Evolutionary conservation across 140 eudicot species (phyloP).

Genomic region (Cichorium intybus): DNA sequence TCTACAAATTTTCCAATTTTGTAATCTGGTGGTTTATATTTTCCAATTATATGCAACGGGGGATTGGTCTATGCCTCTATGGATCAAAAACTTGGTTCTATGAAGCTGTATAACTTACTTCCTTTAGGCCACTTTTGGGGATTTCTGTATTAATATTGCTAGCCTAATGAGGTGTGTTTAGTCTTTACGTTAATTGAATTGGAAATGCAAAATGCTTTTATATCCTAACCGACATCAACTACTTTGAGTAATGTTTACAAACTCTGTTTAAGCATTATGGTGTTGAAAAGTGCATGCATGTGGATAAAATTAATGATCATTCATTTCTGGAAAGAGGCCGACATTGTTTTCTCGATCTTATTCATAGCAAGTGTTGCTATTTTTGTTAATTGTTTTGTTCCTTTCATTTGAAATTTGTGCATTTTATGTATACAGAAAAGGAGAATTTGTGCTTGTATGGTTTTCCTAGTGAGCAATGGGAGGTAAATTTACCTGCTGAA

Average conservation of each 20-base stretch:
- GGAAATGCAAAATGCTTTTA: not conserved
- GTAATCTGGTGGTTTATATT: not conserved
- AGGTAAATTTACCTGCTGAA: slow-evolving; percentile 66
- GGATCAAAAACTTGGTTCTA: not conserved
- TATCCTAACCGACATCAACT: not conserved
- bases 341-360: not conserved
- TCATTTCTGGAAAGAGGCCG: not conserved
- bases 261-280: not conserved
- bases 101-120: not conserved
- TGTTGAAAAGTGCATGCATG: not conserved
- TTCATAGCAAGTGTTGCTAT: not conserved
- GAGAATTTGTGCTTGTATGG: slow-evolving; percentile 85
- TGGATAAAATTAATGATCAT: not conserved
- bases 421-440: slow-evolving; percentile 47
- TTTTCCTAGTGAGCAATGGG: slow-evolving; percentile 82
- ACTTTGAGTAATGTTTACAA: not conserved
- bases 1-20: not conserved
- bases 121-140: slow-evolving; percentile 6
- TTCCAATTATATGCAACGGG: not conserved
- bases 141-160: slow-evolving; percentile 5
- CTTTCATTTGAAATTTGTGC: slow-evolving; percentile 1
- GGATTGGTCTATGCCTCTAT: not conserved
- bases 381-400: not conserved
- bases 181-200: not conserved
- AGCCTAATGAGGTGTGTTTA: slow-evolving; percentile 12